Evolutionary conservation across 768 basidiomycete genomes (phyloP).

Genomic region (Chlorophyllum brunneum): DNA sequence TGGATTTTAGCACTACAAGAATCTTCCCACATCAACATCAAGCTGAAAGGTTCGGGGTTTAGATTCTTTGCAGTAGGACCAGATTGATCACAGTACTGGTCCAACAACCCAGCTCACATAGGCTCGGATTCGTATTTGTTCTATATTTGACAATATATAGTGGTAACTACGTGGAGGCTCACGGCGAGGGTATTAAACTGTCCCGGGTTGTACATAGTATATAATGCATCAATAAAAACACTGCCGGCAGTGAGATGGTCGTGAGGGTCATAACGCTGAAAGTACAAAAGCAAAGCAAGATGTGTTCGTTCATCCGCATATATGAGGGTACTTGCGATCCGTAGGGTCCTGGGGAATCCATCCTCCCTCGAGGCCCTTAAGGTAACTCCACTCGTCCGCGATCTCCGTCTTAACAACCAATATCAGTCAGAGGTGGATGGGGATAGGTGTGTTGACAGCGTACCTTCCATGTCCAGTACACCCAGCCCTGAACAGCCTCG

Average conservation of each 20-base stretch:
- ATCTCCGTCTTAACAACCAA: constrained; percentile 45
- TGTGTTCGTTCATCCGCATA: constrained; percentile 34
- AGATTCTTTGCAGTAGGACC: no score
- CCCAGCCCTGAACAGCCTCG: constrained; percentile 69
- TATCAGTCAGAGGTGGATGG: background rate
- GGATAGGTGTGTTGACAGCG: constrained; percentile 13
- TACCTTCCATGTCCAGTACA: constrained; percentile 81
- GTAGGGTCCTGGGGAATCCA: constrained; percentile 75
- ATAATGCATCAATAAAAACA: background rate
- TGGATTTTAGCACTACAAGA: no score
- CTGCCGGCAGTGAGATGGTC: background rate
- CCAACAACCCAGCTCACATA: no score
- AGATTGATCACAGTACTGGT: no score
- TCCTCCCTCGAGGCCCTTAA: constrained; percentile 66
- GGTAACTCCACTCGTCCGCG: constrained; percentile 76
- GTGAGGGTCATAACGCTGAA: no score
- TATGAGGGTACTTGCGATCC: constrained; percentile 58
- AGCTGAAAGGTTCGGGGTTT: no score
- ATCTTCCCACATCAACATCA: no score
- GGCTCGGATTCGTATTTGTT: no score
- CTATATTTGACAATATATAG: no score
- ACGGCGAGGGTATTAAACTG: no score
- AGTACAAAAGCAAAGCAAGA: background rate
- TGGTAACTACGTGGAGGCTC: no score
- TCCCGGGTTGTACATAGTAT: no score